Evolutionary conservation across 2,329 filamentous ascomycete species (phyloP), one percentile per base, ranked within the genome.

Genomic region (Aspergillus piperis): DNA sequence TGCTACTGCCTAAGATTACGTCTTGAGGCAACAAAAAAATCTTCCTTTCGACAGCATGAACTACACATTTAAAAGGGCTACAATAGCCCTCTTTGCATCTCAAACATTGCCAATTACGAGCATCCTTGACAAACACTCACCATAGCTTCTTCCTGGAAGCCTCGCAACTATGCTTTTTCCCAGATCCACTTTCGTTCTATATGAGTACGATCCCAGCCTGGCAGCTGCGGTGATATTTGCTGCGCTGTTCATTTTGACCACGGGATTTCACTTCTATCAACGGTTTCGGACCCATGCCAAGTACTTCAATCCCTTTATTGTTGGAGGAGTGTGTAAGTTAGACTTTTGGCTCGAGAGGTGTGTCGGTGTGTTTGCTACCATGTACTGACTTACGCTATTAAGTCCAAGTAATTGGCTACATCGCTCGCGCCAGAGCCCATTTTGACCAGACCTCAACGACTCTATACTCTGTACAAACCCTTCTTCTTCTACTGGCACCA

Each of bases 191-290:
- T 60, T 36, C 53, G 53, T 58, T 8, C 59, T 66, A 25, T 66
- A 67, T 25, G 56, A 59, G 10, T 75, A 73, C 51, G 63, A 62
- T 5, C 72, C 72, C 13, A 71, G 64, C 8, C 54, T 69, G 0
- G 36, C 62, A 8, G 66, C 64, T 15, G 72, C 73, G 5, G 61
- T 69, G 4, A 50, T 70, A 4, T 63, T 70, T 17, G 61, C 64
- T 15, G 60, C 60, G 0, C 55, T 73, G 2, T 75, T 69, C 50
- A 25, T 47, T 2, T 39, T 62, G 1, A 59, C 59, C 1, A 64
- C 62, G 4, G 2, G 15, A 10, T 52, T 57, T 2, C 65, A 66
- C 23, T 15, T 65, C 3, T 63, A 64, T 36, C 64, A 66, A 19
- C 36, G 61, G 1, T 5, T 66, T 25, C 44, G 49, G 5, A 53